phyloP scores from a whole-genome alignment of 305 asterid genomes.

The Rubia peregrina region DNA sequence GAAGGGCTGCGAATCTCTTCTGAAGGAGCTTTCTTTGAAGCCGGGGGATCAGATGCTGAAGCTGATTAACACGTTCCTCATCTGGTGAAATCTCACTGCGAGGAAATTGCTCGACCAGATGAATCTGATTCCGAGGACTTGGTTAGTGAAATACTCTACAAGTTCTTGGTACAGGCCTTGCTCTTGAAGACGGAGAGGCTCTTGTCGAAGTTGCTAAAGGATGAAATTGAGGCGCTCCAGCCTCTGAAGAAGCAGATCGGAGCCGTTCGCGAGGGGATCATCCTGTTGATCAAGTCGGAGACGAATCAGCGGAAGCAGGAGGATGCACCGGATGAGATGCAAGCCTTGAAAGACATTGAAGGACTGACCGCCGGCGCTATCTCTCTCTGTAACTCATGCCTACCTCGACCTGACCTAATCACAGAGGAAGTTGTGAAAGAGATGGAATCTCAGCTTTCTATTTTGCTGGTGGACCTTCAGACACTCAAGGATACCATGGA shows the following conservation, averaged over 20 bases:
- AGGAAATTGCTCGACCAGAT: neutral
- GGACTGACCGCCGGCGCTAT: neutral
- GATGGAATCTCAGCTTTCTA: neutral
- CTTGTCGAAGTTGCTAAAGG: neutral
- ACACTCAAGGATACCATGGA: neutral
- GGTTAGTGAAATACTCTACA: neutral
- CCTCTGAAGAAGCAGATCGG: conserved; percentile 17
- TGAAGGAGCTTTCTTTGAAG: neutral
- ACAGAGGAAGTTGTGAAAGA: neutral
- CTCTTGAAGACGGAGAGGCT: conserved; percentile 1
- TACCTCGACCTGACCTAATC: neutral
- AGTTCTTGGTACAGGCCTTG: neutral
- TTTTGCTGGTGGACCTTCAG: neutral
- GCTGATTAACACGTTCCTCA: neutral
- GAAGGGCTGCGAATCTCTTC: neutral
- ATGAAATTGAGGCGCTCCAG: neutral
- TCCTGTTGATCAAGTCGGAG: neutral
- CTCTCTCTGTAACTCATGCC: neutral
- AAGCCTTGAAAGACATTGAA: neutral
- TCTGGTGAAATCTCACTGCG: neutral
- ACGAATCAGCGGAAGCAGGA: neutral
- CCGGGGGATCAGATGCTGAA: neutral
- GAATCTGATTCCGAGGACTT: neutral
- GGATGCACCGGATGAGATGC: neutral
- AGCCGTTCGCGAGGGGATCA: conserved; percentile 9